Evolutionary conservation across 2,329 filamentous ascomycete species (phyloP).

Genomic region (Diplodia scrobiculata): DNA sequence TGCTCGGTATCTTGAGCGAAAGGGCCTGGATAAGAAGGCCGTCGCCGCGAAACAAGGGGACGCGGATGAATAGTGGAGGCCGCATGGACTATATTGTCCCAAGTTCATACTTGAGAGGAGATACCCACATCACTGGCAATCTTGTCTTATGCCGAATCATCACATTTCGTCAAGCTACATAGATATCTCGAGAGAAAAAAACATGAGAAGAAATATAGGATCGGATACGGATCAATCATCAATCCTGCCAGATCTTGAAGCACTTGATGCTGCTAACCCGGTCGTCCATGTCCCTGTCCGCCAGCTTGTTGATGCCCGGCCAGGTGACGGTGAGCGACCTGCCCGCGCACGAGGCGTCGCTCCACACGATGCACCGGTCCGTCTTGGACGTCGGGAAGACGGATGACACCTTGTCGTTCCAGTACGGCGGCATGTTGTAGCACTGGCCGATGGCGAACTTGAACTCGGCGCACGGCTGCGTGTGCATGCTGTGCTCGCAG

Average conservation of each 20-base stretch:
- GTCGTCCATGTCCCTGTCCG: slow-evolving; percentile 4
- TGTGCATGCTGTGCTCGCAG: slow-evolving; percentile 4
- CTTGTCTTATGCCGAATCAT: no score
- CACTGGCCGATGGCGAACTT: background rate
- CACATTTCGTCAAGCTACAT: background rate
- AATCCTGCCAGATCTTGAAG: background rate
- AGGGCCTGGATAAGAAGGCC: slow-evolving; percentile 45
- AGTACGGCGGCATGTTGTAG: slow-evolving; percentile 4
- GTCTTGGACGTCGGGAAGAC: background rate
- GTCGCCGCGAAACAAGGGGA: background rate
- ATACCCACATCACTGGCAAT: slow-evolving; percentile 2
- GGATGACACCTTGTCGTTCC: slow-evolving; percentile 6
- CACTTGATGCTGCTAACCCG: slow-evolving; percentile 10
- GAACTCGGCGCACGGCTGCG: background rate
- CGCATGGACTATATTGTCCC: background rate
- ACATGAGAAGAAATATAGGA: background rate
- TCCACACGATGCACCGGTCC: background rate
- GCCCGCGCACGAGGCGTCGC: background rate
- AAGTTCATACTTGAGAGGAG: background rate
- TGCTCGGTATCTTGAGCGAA: slow-evolving; percentile 58
- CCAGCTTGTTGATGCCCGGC: background rate
- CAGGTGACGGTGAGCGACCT: background rate
- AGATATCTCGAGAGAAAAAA: background rate
- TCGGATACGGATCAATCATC: background rate
- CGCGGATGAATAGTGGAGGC: slow-evolving; percentile 19